Evolutionary conservation across 306 rosid species (phyloP).

Genomic region (Cucurbita moschata): DNA sequence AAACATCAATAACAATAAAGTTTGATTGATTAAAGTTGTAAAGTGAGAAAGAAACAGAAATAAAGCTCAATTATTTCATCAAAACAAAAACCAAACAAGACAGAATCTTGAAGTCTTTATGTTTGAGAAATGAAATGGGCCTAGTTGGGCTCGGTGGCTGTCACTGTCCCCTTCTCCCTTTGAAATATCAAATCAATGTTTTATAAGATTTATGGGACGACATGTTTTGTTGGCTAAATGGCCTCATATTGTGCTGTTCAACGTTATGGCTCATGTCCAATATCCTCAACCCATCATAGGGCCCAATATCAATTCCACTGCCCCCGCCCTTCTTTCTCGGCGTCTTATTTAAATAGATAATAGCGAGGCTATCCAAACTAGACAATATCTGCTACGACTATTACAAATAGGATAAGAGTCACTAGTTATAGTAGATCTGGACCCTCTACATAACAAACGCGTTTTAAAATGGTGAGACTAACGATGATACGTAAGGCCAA

Average conservation of each 20-base stretch:
- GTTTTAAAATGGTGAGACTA: no score
- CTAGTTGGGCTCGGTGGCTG: background rate
- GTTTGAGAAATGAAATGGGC: background rate
- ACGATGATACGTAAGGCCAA: no score
- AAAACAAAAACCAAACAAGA: background rate
- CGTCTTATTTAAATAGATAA: no score
- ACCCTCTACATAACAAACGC: no score
- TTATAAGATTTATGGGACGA: background rate
- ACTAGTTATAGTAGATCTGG: no score
- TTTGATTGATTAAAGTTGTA: background rate
- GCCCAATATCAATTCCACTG: background rate
- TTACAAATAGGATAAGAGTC: no score
- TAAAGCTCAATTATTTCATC: background rate
- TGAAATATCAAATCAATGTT: background rate
- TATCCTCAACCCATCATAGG: background rate
- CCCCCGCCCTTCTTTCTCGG: background rate
- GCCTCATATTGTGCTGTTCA: background rate
- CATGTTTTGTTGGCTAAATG: conserved; percentile 2
- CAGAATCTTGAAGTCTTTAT: background rate
- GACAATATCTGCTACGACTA: no score
- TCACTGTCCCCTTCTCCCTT: background rate
- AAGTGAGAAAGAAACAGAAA: conserved; percentile 3
- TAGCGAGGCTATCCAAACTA: no score
- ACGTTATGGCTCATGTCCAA: background rate
- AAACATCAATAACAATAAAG: background rate